Base-by-base conservation (phyloP, 2,329 filamentous ascomycete species). In the Botrytis medusae region DNA sequence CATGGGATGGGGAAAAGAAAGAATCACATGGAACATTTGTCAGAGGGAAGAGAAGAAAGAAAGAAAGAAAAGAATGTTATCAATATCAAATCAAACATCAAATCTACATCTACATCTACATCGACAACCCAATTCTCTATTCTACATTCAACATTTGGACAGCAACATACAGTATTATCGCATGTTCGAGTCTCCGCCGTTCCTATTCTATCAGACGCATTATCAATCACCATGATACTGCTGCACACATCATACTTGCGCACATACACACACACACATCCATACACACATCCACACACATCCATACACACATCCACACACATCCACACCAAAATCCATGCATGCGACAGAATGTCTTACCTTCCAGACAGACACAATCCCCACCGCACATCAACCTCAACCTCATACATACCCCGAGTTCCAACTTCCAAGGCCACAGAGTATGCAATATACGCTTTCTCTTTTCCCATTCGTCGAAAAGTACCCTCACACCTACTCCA, bases 271-370 rank as follows among this genome's bases (percentile, higher is more conserved):
- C 59, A 22, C 32, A 61, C 34, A 37, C 29, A 54, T 54, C n/a
- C n/a, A 29, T 18, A n/a, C n/a, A 25, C 48, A 20, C 48, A 29
- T 29, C 54, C 14, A 42, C 40, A 20, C 22, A 32, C 37, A 16
- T 20, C n/a, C 34, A 32, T 25, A 10, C 34, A 4, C 4, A 34
- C 29, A 32, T 20, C 29, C 29, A 34, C 18, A 37, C 59, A 22
- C 20, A 61, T n/a, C n/a, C 34, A 37, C 25, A 25, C 34, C 59
- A 61, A 8, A 40, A 7, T n/a, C 14, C 34, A 61, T 62, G 60
- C 37, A 44, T 63, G 37, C 61, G 16, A 63, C 40, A 63, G 25
- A 63, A 63, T 63, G 61, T 63, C 61, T 63, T 63, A 63, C 14
- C 40, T 42, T 63, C 37, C 37, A 62, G 48, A 51, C 48, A 51